Evolutionary conservation across 306 rosid genomes (phyloP).

Genomic region (apple (Malus domestica)): DNA sequence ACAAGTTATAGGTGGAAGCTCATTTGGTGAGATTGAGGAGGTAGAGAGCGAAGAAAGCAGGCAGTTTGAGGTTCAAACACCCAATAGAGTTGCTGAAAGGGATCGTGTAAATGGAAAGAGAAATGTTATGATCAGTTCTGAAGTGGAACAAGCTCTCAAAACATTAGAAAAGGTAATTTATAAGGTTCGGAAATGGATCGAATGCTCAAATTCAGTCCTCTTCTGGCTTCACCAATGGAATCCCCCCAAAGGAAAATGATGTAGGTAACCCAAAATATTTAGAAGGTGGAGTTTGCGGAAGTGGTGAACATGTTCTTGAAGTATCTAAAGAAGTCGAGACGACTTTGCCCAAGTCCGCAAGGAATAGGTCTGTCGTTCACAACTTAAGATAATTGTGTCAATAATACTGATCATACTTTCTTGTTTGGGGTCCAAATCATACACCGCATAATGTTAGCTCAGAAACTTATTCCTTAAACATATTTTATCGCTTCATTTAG

Average conservation of each 20-base stretch:
- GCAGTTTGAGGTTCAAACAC: constrained; percentile 13
- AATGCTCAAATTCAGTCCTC: constrained; percentile 24
- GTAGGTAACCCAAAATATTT: constrained; percentile 19
- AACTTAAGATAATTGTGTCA: constrained; percentile 38
- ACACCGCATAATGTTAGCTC: not conserved
- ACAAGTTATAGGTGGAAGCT: constrained; percentile 13
- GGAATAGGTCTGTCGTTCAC: constrained; percentile 24
- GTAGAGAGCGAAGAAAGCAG: constrained; percentile 27
- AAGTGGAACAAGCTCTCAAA: constrained; percentile 66
- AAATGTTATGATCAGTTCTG: constrained; percentile 39
- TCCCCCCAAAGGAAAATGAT: constrained; percentile 21
- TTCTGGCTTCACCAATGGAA: constrained; percentile 26
- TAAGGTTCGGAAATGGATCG: constrained; percentile 31
- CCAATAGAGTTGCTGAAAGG: constrained; percentile 19
- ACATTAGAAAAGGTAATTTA: constrained; percentile 70
- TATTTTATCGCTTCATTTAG: not conserved
- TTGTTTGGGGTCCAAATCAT: not conserved
- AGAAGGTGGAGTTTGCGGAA: constrained; percentile 12
- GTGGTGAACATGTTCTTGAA: constrained; percentile 17
- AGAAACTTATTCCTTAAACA: not conserved
- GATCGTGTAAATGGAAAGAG: constrained; percentile 20
- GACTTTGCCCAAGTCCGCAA: constrained; percentile 22
- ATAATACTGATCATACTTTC: not conserved
- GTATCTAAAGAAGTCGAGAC: constrained; percentile 15
- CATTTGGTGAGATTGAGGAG: constrained; percentile 60